These are phyloP conservation scores for Mycena sp. DNA, from an alignment of 1,284 basidiomycete species.

Conservation along the genomic window DNA sequence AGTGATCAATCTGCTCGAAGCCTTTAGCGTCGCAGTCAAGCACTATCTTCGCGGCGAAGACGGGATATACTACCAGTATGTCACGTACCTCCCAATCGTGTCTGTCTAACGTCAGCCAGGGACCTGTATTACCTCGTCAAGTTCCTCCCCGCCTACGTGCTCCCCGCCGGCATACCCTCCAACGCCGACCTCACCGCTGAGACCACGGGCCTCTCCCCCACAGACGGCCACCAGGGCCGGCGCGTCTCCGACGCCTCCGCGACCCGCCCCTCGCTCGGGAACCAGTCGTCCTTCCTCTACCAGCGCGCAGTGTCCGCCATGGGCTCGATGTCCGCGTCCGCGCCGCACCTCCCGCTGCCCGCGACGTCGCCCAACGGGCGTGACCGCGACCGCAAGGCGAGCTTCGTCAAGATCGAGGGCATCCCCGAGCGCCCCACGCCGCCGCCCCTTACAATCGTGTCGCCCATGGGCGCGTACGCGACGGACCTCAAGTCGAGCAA, in stretches of 20 bases:
- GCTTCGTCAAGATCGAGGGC: conserved; percentile 10
- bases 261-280: conserved; percentile 23
- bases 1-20: conserved; percentile 65
- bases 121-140: conserved; percentile 75
- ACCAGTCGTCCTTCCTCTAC: conserved; percentile 35
- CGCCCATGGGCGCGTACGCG: not conserved
- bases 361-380: conserved; percentile 33
- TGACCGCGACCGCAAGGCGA: conserved; percentile 1
- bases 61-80: conserved; percentile 63
- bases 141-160: conserved; percentile 71
- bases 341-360: conserved; percentile 46
- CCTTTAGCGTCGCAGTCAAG: conserved; percentile 60
- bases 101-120: conserved; percentile 37
- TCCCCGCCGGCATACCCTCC: conserved; percentile 65
- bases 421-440: conserved; percentile 13
- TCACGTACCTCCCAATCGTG: not conserved
- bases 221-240: not conserved
- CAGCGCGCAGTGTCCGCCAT: conserved; percentile 32
- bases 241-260: conserved; percentile 25
- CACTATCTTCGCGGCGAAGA: conserved; percentile 72
- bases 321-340: conserved; percentile 25
- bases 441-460: conserved; percentile 23
- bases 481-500: conserved; percentile 11
- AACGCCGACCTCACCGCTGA: conserved; percentile 48
- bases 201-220: conserved; percentile 5